These are phyloP conservation scores for Aureobasidium mangrovei DNA, from an alignment of 2,329 filamentous ascomycete species.

Conservation along the genomic window DNA sequence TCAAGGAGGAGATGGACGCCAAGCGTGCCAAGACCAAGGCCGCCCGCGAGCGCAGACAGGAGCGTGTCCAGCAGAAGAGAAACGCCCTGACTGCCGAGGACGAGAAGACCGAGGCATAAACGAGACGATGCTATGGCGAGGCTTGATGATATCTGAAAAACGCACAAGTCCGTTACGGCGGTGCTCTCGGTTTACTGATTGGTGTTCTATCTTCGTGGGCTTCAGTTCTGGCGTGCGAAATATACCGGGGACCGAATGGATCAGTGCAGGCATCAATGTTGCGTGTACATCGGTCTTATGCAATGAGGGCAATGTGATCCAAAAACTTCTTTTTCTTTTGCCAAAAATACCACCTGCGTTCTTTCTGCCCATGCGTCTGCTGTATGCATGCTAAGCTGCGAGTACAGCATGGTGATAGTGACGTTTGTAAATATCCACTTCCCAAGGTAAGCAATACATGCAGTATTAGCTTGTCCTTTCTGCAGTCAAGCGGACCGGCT, in stretches of 20 bases:
- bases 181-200: conserved; percentile 13
- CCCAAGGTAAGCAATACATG: no score
- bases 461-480: no score
- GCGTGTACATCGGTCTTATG: conserved; percentile 16
- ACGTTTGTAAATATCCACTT: no score
- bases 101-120: conserved; percentile 33
- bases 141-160: conserved; percentile 15
- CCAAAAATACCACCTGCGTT: conserved; percentile 11
- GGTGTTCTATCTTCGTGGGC: conserved; percentile 15
- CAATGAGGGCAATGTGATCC: conserved; percentile 16
- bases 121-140: conserved; percentile 10
- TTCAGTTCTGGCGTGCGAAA: conserved; percentile 15
- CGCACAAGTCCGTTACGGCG: conserved; percentile 14
- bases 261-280: conserved; percentile 14
- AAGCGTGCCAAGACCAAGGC: conserved; percentile 98
- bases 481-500: no score
- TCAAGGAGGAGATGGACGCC: conserved; percentile 89
- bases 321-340: conserved; percentile 15
- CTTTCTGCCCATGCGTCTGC: neutral
- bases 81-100: conserved; percentile 70
- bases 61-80: conserved; percentile 87
- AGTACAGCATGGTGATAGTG: no score
- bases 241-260: conserved; percentile 14
- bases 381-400: no score
- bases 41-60: conserved; percentile 94